phyloP scores from a whole-genome alignment of 768 basidiomycete genomes.

The Rickenella mellea region DNA sequence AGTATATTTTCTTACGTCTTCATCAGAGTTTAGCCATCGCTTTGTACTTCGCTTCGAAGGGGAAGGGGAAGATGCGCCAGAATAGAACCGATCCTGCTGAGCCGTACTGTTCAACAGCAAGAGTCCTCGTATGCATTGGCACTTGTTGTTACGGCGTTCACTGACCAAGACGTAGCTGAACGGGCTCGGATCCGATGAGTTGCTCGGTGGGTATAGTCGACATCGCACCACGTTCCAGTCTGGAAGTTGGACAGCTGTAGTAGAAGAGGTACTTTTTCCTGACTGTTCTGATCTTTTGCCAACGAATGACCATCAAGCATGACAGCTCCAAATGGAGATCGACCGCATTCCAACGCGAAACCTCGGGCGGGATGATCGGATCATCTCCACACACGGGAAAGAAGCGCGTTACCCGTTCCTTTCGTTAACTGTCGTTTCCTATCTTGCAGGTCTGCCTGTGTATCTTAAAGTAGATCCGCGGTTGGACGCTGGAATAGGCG shows the following conservation, averaged over 20 bases:
- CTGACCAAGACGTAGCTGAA: too few species aligned
- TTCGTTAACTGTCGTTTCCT: constrained; percentile 67
- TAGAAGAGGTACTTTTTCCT: constrained; percentile 55
- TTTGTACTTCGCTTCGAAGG: constrained; percentile 86
- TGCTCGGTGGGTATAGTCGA: constrained; percentile 88
- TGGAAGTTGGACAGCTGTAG: constrained; percentile 66
- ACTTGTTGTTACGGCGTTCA: too few species aligned
- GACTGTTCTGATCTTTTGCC: background rate
- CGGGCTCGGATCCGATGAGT: constrained; percentile 91
- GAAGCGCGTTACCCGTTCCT: constrained; percentile 91
- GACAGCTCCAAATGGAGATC: constrained; percentile 81
- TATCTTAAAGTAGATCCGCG: constrained; percentile 76
- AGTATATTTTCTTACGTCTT: background rate
- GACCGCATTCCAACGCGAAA: constrained; percentile 84
- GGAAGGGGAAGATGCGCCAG: constrained; percentile 48
- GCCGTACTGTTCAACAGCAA: constrained; percentile 64
- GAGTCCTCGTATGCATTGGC: constrained; percentile 45
- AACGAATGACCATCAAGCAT: constrained; percentile 4
- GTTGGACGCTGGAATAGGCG: constrained; percentile 68
- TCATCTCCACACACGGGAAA: constrained; percentile 85
- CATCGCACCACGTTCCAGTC: constrained; percentile 67
- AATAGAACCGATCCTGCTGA: constrained; percentile 23
- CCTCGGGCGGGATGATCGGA: constrained; percentile 88
- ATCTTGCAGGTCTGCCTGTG: constrained; percentile 71
- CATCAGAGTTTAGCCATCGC: constrained; percentile 82